phyloP scores from a whole-genome alignment of 139 green algal genomes.

The Choricystis sp. region DNA sequence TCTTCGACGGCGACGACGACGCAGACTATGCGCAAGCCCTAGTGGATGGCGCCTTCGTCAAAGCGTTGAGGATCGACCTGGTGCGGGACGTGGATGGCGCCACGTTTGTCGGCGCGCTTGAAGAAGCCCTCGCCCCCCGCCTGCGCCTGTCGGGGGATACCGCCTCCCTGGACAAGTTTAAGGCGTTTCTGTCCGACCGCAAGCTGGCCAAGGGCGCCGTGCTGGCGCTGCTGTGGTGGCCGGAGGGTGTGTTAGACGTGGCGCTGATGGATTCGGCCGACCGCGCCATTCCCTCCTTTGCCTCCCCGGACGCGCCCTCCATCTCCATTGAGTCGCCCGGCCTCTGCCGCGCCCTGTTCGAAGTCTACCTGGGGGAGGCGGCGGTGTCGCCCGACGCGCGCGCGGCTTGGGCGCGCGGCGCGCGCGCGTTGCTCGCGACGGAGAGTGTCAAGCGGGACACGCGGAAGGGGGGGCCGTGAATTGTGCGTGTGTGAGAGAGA shows the following conservation, averaged over 20 bases:
- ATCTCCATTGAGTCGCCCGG: conserved; percentile 21
- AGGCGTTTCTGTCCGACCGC: background rate
- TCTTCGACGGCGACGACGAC: conserved; percentile 11
- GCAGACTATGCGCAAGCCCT: conserved; percentile 36
- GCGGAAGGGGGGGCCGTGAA: conserved; percentile 15
- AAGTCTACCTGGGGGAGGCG: conserved; percentile 40
- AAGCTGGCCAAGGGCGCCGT: conserved; percentile 10
- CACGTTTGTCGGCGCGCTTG: conserved; percentile 35
- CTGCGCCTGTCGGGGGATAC: conserved; percentile 19
- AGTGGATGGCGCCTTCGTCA: conserved; percentile 47
- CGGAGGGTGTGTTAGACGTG: conserved; percentile 11
- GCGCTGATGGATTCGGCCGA: background rate
- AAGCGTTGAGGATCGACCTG: conserved; percentile 38
- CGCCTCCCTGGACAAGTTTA: conserved; percentile 11
- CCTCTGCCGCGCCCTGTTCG: conserved; percentile 42
- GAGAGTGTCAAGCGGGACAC: conserved; percentile 36
- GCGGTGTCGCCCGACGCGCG: conserved; percentile 29
- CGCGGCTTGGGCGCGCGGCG: conserved; percentile 30
- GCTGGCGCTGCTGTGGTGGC: conserved; percentile 12
- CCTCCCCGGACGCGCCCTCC: conserved; percentile 18
- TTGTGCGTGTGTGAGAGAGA: background rate
- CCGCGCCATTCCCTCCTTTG: background rate
- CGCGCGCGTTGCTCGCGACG: conserved; percentile 33
- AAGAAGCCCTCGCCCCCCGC: conserved; percentile 34
- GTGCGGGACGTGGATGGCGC: conserved; percentile 41